These are phyloP conservation scores for Salix koriyanagi DNA, from an alignment of 345 rosid species.

Conservation along the genomic window DNA sequence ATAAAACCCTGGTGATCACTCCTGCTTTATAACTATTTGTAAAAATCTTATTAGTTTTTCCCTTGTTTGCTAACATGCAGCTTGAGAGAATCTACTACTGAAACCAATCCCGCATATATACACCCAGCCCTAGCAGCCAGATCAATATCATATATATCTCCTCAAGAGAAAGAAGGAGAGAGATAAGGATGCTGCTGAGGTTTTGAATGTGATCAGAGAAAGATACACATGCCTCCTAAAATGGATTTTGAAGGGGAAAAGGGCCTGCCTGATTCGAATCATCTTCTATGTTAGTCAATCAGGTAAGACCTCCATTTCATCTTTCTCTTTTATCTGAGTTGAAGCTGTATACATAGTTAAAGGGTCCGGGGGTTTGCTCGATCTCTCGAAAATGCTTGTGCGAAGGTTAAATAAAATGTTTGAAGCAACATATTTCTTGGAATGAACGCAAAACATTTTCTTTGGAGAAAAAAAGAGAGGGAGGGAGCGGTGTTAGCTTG, in stretches of 20 bases:
- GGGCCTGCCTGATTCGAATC: neutral
- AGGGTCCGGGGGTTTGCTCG: too few species aligned
- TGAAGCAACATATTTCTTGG: neutral
- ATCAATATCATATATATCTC: neutral
- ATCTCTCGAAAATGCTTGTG: neutral
- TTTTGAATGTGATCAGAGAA: neutral
- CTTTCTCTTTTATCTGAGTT: neutral
- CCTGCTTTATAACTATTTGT: slow-evolving; percentile 18
- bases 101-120: neutral
- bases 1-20: neutral
- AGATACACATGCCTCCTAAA: neutral
- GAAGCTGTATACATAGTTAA: neutral
- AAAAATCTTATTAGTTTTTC: slow-evolving; percentile 10
- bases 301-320: neutral
- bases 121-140: slow-evolving; percentile 1
- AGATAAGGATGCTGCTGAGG: slow-evolving; percentile 10
- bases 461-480: neutral
- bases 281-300: neutral
- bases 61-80: slow-evolving; percentile 7
- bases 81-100: slow-evolving; percentile 22
- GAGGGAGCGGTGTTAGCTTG: neutral
- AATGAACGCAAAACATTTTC: neutral
- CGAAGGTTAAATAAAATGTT: neutral
- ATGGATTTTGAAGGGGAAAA: slow-evolving; percentile 8
- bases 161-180: neutral